Evolutionary conservation across 2,329 filamentous ascomycete species (phyloP).

Genomic region (Helminthosporium solani): DNA sequence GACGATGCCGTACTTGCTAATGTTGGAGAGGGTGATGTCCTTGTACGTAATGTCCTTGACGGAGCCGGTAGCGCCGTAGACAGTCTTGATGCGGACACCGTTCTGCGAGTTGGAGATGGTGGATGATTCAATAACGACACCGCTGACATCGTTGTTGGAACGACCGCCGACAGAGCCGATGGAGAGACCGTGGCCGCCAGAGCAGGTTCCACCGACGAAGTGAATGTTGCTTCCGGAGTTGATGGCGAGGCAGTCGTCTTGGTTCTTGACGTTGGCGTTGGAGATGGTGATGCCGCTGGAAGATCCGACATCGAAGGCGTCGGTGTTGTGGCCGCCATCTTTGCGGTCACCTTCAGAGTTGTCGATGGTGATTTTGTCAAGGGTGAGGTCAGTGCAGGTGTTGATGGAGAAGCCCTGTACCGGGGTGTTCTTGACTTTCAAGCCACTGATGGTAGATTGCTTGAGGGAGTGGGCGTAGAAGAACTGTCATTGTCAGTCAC

Average conservation of each 20-base stretch:
- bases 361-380: conserved; percentile 58
- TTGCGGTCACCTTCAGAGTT: conserved; percentile 55
- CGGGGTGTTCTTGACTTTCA: conserved; percentile 58
- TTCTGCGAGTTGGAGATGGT: conserved; percentile 55
- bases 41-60: conserved; percentile 52
- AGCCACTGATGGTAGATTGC: conserved; percentile 50
- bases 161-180: conserved; percentile 62
- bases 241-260: conserved; percentile 61
- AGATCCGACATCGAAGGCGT: conserved; percentile 58
- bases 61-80: conserved; percentile 53
- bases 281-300: conserved; percentile 53
- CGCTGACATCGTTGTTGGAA: conserved; percentile 55
- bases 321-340: conserved; percentile 52
- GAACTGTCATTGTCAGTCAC: conserved; percentile 58
- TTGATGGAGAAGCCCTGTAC: conserved; percentile 56
- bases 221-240: conserved; percentile 54
- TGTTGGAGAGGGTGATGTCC: conserved; percentile 49
- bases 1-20: conserved; percentile 54
- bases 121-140: conserved; percentile 53
- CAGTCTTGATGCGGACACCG: conserved; percentile 61
- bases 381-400: conserved; percentile 44
- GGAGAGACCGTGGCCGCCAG: conserved; percentile 58
- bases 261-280: conserved; percentile 56
- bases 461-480: conserved; percentile 58
- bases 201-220: conserved; percentile 47